Evolutionary conservation across 441 rosid species (phyloP), one percentile per base, ranked within the genome.

Genomic region (Corymbia calophylla): DNA sequence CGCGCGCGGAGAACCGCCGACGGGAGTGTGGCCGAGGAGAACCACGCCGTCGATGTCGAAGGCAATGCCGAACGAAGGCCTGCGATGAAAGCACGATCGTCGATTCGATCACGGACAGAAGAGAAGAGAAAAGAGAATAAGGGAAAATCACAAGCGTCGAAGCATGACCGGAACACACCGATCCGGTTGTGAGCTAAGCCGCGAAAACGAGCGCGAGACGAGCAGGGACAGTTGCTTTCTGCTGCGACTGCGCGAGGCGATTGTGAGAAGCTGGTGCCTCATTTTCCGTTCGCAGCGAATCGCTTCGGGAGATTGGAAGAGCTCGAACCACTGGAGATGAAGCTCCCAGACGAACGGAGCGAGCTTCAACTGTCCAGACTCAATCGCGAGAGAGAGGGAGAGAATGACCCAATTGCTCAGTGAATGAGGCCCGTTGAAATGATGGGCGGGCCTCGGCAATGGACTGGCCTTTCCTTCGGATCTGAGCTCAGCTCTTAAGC

Each of bases 21-120:
- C 91, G 70, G 99, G 96, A 86, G 95, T 68, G 89, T 92, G 92
- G 51, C 96, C 97, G 53, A 95, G 96, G 87, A 97, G 94, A 64
- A 97, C 66, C 88, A 96, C 97, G 39, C 98, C 97, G 81, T 97
- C 98, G 90, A 96, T 95, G 86, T 96, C 97, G 91, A 97, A 97
- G 9, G 97, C 96, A 89, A 96, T 93, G 90, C 97, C 97, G 88
- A 93, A 96, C 25, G 94, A 89, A 87, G 95, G 90, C 86, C 97
- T 94, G 92, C 70, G 27, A 31, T 0, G 39, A 56, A 54, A 86
- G 39, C 62, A 54, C 27, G 9, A 53, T 86, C 5, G 27, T 35
- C 87, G 64, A 19, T 39, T 86, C 64, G 64, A 51, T 51, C 87
- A 12, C 25, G 56, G 58, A 48, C 39, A 1, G 12, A 54, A 54